Percentiles rank a stretch among this genome's conserved stretches.
Conservation (phyloP, 768 basidiomycete species). For the Trametes cubensis region DNA sequence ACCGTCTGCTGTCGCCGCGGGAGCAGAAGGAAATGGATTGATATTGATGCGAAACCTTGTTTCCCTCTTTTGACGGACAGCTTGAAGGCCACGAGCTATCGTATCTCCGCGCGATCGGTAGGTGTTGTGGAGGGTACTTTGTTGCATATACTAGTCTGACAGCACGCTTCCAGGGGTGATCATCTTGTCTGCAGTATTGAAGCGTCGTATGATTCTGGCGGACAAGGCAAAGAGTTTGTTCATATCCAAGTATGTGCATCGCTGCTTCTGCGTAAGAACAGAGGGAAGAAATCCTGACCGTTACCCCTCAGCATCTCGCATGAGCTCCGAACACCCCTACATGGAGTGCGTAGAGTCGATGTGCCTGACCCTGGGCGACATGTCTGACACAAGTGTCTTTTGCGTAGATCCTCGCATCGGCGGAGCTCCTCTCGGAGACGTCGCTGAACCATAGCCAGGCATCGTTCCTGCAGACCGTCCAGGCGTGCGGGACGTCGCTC, state of each 20-base stretch:
- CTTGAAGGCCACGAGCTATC: constrained; percentile 89
- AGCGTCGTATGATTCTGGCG: constrained; percentile 89
- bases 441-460: constrained; percentile 76
- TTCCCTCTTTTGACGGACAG: constrained; percentile 43
- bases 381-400: not conserved
- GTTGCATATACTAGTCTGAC: constrained; percentile 2
- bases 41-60: not conserved
- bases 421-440: constrained; percentile 88
- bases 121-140: constrained; percentile 4
- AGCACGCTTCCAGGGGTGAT: constrained; percentile 64
- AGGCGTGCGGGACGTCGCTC: constrained; percentile 92
- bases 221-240: constrained; percentile 93
- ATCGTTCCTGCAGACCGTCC: constrained; percentile 90
- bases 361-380: not conserved
- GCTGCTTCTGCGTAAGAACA: not conserved
- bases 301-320: constrained; percentile 71
- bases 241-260: constrained; percentile 75
- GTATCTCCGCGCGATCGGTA: constrained; percentile 88
- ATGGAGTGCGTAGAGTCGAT: constrained; percentile 60
- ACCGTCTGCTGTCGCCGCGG: too few species aligned
- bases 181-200: constrained; percentile 89
- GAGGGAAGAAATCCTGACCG: not conserved
- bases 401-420: constrained; percentile 82
- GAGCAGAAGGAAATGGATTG: not conserved
- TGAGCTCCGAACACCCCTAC: constrained; percentile 87